phyloP scores from a whole-genome alignment of 2,329 filamentous ascomycete genomes.

The Phialemoniopsis sp. region DNA sequence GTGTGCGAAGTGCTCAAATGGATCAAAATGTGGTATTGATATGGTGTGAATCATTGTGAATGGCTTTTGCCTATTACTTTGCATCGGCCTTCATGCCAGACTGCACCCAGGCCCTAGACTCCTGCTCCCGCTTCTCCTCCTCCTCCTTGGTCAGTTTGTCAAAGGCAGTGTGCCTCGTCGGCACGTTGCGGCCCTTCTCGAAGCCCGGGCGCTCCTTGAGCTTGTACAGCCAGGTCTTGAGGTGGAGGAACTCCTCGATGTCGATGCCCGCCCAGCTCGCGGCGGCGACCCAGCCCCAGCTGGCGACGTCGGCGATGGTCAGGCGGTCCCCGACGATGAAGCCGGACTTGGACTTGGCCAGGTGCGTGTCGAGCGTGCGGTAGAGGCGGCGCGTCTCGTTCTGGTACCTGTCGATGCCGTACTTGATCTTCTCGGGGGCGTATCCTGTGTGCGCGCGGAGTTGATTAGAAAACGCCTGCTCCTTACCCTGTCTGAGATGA shows the following conservation, averaged over 20 bases:
- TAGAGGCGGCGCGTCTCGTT: conserved; percentile 85
- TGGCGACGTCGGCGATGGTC: conserved; percentile 75
- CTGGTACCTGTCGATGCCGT: conserved; percentile 76
- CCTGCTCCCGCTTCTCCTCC: conserved; percentile 46
- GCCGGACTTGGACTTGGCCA: conserved; percentile 51
- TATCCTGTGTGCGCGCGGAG: conserved; percentile 43
- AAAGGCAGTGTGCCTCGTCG: conserved; percentile 55
- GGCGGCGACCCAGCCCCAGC: conserved; percentile 71
- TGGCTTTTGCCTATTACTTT: conserved; percentile 38
- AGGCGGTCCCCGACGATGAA: conserved; percentile 64
- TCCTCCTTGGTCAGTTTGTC: conserved; percentile 34
- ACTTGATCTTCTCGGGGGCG: conserved; percentile 76
- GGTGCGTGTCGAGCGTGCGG: conserved; percentile 68
- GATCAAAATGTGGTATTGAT: too few species aligned
- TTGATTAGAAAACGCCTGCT: too few species aligned
- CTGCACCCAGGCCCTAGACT: conserved; percentile 55
- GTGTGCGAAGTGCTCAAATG: too few species aligned
- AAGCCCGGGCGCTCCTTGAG: conserved; percentile 67
- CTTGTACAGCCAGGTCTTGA: conserved; percentile 74
- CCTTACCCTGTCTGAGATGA: too few species aligned
- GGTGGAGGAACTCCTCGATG: conserved; percentile 68
- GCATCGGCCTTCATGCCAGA: conserved; percentile 59
- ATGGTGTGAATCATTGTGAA: too few species aligned
- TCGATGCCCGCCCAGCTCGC: conserved; percentile 60
- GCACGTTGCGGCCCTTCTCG: conserved; percentile 69